phyloP scores from a whole-genome alignment of 495 filamentous ascomycete genomes.

The Tuber indicum region DNA sequence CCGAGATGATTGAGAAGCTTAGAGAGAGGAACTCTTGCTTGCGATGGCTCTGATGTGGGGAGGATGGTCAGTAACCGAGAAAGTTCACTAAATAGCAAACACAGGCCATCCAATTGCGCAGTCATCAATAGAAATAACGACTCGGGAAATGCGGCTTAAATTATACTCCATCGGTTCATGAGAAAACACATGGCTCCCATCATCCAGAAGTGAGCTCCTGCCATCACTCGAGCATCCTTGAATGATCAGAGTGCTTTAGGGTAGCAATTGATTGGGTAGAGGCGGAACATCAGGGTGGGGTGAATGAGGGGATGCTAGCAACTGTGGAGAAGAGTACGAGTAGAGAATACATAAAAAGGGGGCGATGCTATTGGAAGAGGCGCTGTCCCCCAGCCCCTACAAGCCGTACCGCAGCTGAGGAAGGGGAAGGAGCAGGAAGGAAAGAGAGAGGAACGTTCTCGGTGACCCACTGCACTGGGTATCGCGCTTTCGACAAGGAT shows the following conservation, averaged over 20 bases:
- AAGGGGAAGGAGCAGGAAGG: background rate
- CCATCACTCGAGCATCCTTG: background rate
- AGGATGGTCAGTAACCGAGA: slow-evolving; percentile 5
- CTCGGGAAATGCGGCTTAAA: background rate
- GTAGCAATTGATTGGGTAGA: background rate
- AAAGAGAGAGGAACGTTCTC: background rate
- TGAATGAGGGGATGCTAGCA: background rate
- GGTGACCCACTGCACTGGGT: background rate
- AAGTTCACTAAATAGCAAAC: background rate
- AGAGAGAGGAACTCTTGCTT: background rate
- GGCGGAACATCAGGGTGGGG: background rate
- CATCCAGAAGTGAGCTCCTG: background rate
- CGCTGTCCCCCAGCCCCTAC: background rate
- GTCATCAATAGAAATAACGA: background rate
- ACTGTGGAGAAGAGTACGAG: background rate
- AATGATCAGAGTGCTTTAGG: background rate
- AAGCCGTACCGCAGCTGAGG: background rate
- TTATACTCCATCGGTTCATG: background rate
- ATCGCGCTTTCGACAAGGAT: background rate
- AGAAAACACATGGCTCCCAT: background rate
- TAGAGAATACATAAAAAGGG: background rate
- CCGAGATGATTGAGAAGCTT: background rate
- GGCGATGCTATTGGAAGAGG: background rate
- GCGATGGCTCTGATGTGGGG: background rate
- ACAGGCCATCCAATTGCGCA: background rate